Percentiles rank a stretch among this genome's conserved stretches.
Evolutionary conservation across 1,284 basidiomycete species (phyloP).

Genomic region (Chondrostereum purpureum): DNA sequence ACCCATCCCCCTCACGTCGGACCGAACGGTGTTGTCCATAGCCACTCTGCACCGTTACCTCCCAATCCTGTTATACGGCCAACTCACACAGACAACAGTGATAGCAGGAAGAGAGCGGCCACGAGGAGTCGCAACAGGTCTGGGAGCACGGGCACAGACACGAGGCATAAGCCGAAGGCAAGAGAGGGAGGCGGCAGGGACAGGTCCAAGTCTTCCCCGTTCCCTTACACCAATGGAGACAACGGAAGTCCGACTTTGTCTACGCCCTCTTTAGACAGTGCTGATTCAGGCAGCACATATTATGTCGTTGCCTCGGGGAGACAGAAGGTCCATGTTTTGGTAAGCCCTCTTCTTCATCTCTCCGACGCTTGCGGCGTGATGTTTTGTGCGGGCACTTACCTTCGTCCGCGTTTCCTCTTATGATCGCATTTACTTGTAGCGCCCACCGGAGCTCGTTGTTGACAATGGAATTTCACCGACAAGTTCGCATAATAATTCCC

Average conservation of each 20-base stretch:
- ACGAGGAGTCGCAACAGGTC: background rate
- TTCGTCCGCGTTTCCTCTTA: constrained; percentile 6
- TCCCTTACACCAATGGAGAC: constrained; percentile 23
- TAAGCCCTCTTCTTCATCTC: constrained; percentile 32
- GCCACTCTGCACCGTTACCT: constrained; percentile 45
- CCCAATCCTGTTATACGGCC: constrained; percentile 14
- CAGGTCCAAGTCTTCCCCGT: constrained; percentile 13
- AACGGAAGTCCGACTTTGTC: constrained; percentile 9
- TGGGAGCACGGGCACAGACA: background rate
- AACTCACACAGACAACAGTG: constrained; percentile 5
- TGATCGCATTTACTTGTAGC: constrained; percentile 24
- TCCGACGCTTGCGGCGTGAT: background rate
- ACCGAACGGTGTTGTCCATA: constrained; percentile 46
- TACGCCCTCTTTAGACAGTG: constrained; percentile 28
- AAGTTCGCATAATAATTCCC: constrained; percentile 28
- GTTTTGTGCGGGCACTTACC: constrained; percentile 10
- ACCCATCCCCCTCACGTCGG: constrained; percentile 38
- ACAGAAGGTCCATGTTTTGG: constrained; percentile 65
- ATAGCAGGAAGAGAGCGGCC: background rate
- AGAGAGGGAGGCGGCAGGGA: background rate
- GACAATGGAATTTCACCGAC: constrained; percentile 45
- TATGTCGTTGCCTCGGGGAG: constrained; percentile 61
- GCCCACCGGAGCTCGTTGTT: constrained; percentile 35
- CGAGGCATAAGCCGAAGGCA: background rate
- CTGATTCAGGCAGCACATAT: constrained; percentile 60